Percentiles rank a stretch among this genome's conserved stretches.
These are phyloP conservation scores for Crithidia thermophila DNA, from an alignment of 208 protist species.

Conservation along the genomic window DNA sequence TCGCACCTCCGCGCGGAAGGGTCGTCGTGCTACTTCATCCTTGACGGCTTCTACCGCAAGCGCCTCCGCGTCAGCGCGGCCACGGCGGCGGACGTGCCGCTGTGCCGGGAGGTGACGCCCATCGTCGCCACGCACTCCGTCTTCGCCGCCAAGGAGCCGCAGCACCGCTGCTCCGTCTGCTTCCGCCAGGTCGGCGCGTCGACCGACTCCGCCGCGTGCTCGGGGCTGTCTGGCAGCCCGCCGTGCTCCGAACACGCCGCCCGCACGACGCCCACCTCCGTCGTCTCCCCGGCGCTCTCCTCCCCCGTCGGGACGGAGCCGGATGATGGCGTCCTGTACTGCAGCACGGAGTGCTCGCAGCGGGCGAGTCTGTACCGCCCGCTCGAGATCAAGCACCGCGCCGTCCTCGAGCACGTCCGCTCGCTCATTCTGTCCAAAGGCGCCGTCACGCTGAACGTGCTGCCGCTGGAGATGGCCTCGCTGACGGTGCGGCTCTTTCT, in stretches of 20 bases:
- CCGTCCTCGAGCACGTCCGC: slow-evolving; percentile 39
- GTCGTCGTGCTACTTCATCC: slow-evolving; percentile 32
- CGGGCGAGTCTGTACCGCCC: slow-evolving; percentile 39
- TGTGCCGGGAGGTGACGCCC: slow-evolving; percentile 46
- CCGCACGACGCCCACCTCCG: neutral
- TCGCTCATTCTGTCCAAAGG: slow-evolving; percentile 46
- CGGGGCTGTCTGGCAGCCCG: neutral
- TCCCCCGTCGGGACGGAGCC: slow-evolving; percentile 3
- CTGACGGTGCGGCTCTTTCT: slow-evolving; percentile 79
- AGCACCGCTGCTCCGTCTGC: slow-evolving; percentile 56
- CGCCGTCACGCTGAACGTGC: slow-evolving; percentile 34
- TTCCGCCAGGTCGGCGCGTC: slow-evolving; percentile 29
- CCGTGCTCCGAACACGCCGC: neutral
- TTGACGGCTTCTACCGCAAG: slow-evolving; percentile 70
- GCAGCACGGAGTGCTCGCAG: slow-evolving; percentile 36
- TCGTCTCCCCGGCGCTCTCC: slow-evolving; percentile 13
- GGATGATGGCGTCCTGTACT: slow-evolving; percentile 24
- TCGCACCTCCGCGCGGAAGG: slow-evolving; percentile 33
- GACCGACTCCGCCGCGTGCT: neutral
- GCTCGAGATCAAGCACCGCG: slow-evolving; percentile 46
- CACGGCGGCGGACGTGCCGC: slow-evolving; percentile 13
- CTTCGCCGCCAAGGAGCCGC: slow-evolving; percentile 25
- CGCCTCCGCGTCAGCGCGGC: slow-evolving; percentile 27
- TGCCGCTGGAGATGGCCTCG: slow-evolving; percentile 60
- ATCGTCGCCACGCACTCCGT: slow-evolving; percentile 59